Base-by-base conservation (phyloP, 805 yeast genomes). In the Candida anglica region DNA sequence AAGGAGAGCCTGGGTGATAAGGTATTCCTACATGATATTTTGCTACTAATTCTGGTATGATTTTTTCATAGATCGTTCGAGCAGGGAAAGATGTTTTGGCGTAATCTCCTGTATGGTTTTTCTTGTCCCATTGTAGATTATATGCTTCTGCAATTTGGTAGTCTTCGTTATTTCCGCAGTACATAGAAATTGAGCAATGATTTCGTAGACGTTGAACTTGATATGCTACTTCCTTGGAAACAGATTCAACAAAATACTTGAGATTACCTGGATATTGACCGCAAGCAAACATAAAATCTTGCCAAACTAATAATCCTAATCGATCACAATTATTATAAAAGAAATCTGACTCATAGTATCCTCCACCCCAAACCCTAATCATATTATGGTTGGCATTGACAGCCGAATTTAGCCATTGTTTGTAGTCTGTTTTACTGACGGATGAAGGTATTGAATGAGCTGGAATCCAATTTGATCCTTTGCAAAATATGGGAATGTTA, bases 271-370 rank as follows among this genome's bases (percentile, higher is more conserved):
- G 79, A 39, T 74, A 74, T 31, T 66, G 72, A 1, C 77, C 79
- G 53, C 79, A 73, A 2, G 75, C 78, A 57, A 74, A 73, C 77
- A 73, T 66, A 46, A 73, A 71, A 44, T 74, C 79, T 34, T 74
- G 79, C 76, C 77, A 74, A 6, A 74, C 67, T 43, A 74, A 28
- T 8, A 74, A 34, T 3, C 75, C 75, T 3, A 54, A 38, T 14
- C 57, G 31, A 41, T 71, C 76, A 48, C 76, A 71, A 37, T 56
- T 61, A 18, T 58, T 52, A 43, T 71, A 71, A 41, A 71, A 66
- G 5, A 39, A 24, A 19, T 69, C 73, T 17, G 42, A 47, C 39
- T 71, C 76, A 40, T 64, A 71, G 38, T 48, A 52, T 2, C 77
- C 77, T 19, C 77, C 77, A 6, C 70, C 77, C 76, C 76, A 71